Conservation (phyloP, 495 filamentous ascomycete genomes). For the Talaromyces borbonicus region DNA sequence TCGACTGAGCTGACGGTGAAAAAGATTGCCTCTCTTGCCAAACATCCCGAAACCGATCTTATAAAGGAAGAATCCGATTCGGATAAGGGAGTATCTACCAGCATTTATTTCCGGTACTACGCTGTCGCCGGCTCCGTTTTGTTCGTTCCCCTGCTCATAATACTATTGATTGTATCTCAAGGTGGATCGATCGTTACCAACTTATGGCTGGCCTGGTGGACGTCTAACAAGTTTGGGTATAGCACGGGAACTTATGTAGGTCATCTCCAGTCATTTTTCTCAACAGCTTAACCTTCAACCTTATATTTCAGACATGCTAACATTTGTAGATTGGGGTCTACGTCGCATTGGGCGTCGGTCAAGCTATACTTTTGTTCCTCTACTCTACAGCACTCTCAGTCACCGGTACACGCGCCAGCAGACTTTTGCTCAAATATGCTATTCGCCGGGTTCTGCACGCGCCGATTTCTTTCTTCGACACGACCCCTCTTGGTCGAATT, state of each 20-base stretch:
- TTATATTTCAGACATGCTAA: conserved; percentile 57
- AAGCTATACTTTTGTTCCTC: conserved; percentile 12
- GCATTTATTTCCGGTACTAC: conserved; percentile 73
- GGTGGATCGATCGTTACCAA: conserved; percentile 77
- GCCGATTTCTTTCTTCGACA: conserved; percentile 41
- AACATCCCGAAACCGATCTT: conserved; percentile 46
- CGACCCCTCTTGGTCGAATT: conserved; percentile 36
- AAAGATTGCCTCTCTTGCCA: conserved; percentile 36
- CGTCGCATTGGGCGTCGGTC: conserved; percentile 5
- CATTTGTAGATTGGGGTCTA: conserved; percentile 8
- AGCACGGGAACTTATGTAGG: conserved; percentile 72
- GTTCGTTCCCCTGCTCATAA: conserved; percentile 53
- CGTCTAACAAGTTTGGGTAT: conserved; percentile 52
- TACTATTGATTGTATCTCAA: conserved; percentile 60
- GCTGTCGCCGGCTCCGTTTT: conserved; percentile 65
- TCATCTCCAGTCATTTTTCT: conserved; percentile 74
- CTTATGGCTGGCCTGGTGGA: conserved; percentile 93
- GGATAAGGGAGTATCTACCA: conserved; percentile 70
- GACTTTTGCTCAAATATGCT: conserved; percentile 33
- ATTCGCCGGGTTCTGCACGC: conserved; percentile 35
- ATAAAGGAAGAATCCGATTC: conserved; percentile 90
- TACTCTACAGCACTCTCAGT: conserved; percentile 21
- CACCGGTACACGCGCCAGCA: conserved; percentile 27
- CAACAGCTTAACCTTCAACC: conserved; percentile 64
- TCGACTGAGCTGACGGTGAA: background rate